Evolutionary conservation across 257 asterid species (phyloP).

Genomic region (Rhazya stricta): DNA sequence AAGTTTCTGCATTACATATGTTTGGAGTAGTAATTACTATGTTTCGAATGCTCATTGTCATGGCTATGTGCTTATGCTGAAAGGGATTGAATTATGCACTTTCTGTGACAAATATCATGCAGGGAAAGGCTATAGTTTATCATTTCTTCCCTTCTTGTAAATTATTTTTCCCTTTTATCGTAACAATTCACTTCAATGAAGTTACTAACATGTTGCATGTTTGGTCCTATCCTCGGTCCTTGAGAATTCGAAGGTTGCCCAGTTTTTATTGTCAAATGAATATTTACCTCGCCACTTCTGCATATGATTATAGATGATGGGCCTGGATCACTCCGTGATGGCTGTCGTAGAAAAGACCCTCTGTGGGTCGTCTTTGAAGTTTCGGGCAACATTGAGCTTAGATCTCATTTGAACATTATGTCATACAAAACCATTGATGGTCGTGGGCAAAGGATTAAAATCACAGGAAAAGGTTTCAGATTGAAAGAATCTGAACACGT

Average conservation of each 20-base stretch:
- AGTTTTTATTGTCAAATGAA: not conserved
- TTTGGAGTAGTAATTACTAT: not conserved
- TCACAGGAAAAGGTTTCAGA: slow-evolving; percentile 74
- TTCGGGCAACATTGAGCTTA: slow-evolving; percentile 78
- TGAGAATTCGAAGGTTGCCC: not conserved
- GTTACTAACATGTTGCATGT: not conserved
- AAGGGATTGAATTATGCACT: not conserved
- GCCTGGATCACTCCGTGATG: slow-evolving; percentile 86
- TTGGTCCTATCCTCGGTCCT: not conserved
- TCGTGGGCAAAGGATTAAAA: slow-evolving; percentile 67
- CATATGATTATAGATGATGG: slow-evolving; percentile 63
- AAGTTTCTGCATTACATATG: not conserved
- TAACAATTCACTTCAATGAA: not conserved
- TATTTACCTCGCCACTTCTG: not conserved
- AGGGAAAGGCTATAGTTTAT: not conserved
- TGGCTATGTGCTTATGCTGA: not conserved
- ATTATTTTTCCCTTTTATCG: not conserved
- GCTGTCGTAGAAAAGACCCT: slow-evolving; percentile 73
- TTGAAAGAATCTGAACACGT: slow-evolving; percentile 83
- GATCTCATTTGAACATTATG: slow-evolving; percentile 54
- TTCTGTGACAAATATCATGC: not conserved
- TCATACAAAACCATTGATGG: slow-evolving; percentile 88
- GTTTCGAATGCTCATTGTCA: not conserved
- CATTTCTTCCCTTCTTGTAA: not conserved
- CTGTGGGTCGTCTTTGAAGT: slow-evolving; percentile 74